Percentiles rank a stretch among this genome's conserved stretches.
Evolutionary conservation across 345 rosid species (phyloP).

Genomic region (Pelargonium nanum): DNA sequence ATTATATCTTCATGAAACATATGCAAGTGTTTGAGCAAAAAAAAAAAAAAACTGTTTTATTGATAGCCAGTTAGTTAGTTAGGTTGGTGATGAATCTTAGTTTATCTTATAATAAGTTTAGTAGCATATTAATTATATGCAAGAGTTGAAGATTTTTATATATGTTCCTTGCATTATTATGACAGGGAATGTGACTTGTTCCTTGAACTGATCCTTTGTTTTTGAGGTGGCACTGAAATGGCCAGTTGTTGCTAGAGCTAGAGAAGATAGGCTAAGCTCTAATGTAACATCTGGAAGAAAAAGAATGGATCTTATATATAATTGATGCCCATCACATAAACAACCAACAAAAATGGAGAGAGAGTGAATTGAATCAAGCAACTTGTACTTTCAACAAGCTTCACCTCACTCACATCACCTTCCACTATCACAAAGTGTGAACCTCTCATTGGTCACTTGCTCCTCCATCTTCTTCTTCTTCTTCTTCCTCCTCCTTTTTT

Average conservation of each 20-base stretch:
- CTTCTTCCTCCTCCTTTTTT: no score
- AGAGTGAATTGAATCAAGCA: slow-evolving; percentile 2
- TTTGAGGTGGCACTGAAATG: slow-evolving; percentile 12
- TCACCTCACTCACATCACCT: slow-evolving; percentile 20
- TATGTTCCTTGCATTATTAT: no score
- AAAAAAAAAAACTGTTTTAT: no score
- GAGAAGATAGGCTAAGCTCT: neutral
- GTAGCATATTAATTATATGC: no score
- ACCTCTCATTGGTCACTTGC: neutral
- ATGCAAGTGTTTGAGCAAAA: no score
- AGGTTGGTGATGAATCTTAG: no score
- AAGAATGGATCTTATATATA: slow-evolving; percentile 3
- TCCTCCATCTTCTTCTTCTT: no score
- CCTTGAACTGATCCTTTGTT: neutral
- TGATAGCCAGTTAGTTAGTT: no score
- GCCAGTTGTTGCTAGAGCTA: slow-evolving; percentile 9
- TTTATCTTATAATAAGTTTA: no score
- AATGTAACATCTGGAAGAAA: neutral
- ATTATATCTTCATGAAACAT: no score
- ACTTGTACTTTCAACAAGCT: slow-evolving; percentile 13
- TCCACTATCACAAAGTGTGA: slow-evolving; percentile 16
- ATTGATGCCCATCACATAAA: slow-evolving; percentile 9
- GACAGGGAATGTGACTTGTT: slow-evolving; percentile 1
- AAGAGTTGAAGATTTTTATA: no score
- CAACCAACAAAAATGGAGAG: neutral